Evolutionary conservation across 2,329 filamentous ascomycete genomes (phyloP).

Genomic region (Cordyceps pruinosa): DNA sequence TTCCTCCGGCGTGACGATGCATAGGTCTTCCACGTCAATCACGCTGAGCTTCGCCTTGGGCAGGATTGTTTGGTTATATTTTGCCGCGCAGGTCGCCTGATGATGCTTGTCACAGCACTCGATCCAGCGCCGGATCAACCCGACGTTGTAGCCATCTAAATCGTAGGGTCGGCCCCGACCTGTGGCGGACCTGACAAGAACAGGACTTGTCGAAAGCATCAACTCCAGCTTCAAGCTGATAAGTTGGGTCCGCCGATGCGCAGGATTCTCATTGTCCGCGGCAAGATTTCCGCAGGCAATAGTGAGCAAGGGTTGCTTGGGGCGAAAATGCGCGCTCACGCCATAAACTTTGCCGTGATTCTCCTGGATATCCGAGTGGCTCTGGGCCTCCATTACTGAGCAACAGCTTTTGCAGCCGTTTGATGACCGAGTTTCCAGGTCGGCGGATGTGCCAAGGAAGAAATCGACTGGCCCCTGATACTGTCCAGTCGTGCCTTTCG

Average conservation of each 20-base stretch:
- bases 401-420: conserved; percentile 2
- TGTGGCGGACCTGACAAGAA: background rate
- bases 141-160: background rate
- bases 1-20: conserved; percentile 6
- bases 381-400: background rate
- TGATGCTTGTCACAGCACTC: conserved; percentile 9
- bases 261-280: background rate
- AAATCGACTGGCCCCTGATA: conserved; percentile 2
- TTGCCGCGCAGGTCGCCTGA: background rate
- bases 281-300: conserved; percentile 3
- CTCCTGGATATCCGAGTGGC: background rate
- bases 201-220: conserved; percentile 6
- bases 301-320: conserved; percentile 1
- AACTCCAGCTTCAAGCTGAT: background rate
- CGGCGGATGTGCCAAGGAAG: conserved; percentile 1
- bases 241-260: background rate
- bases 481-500: background rate
- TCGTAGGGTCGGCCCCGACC: conserved; percentile 9
- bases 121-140: conserved; percentile 9
- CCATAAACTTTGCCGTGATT: background rate
- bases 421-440: background rate
- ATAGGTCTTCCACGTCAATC: conserved; percentile 11
- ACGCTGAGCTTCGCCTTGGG: conserved; percentile 3
- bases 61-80: background rate
- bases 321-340: conserved; percentile 4